Evolutionary conservation across 2,329 filamentous ascomycete genomes (phyloP), one percentile per base, ranked within the genome.

Genomic region (Cercospora canescens): DNA sequence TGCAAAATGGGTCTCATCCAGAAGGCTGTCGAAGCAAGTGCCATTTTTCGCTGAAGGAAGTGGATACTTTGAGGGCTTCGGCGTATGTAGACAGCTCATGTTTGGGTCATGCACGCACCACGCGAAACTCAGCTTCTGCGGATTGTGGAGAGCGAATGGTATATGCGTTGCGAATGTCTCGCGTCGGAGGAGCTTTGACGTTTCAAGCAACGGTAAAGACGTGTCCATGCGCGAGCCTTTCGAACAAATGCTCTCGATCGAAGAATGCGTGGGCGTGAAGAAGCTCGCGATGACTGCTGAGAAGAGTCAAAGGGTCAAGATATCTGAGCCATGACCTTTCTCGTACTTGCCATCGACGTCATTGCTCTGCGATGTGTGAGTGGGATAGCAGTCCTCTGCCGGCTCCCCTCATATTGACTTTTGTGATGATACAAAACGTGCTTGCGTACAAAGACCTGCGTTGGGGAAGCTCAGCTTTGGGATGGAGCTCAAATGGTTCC

Each of bases 51-150:
- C 52, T 56, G 30, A 6, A 12, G 35, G 52, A 56, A 34, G 52
- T 24, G 28, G 30, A 32, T 56, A n/a, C n/a, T 32, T 24, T 30
- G 39, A 45, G 58, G 58, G 58, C 58, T 32, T 60, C n/a, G 39
- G 39, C 37, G 14, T 39, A 21, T 24, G 26, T 52, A 24, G 16
- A 6, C 6, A 48, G 37, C 37, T 35, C 30, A 12, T 8, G 16
- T 62, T n/a, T 56, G 60, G 60, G 21, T 55, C 60, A 18, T 21
- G 50, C 48, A 54, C 32, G 35, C 48, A 41, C 48, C 34, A 62
- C 16, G 60, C 34, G 24, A 48, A 60, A 62, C 48, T 56, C 48
- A 62, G 60, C 60, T 39, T 62, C 14, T 37, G 9, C 48, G 50
- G 60, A 28, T 45, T 62, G 48, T 62, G 60, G 50, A 45, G 50